Evolutionary conservation across 148 eudicot species (phyloP).

Genomic region (Silene uniflora): DNA sequence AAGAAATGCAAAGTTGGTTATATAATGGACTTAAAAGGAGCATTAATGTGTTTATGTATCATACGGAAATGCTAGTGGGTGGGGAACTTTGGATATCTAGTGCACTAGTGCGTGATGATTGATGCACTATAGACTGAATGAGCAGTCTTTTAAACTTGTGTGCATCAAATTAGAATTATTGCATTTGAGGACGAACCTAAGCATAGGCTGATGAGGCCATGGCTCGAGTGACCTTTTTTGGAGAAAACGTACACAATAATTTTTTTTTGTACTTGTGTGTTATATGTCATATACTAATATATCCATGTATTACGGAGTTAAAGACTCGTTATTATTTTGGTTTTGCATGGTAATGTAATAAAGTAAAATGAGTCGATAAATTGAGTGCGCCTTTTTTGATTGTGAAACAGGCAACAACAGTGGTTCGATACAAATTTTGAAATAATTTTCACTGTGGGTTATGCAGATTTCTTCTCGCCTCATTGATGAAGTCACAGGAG

Average conservation of each 20-base stretch:
- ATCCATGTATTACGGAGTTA: too few relatives aligned
- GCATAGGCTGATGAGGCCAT: too few relatives aligned
- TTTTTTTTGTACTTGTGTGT: too few relatives aligned
- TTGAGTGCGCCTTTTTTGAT: not conserved
- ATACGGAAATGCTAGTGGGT: not conserved
- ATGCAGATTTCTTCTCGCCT: not conserved
- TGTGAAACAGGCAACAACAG: too few relatives aligned
- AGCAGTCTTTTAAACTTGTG: not conserved
- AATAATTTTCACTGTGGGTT: not conserved
- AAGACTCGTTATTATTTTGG: too few relatives aligned
- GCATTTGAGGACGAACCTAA: too few relatives aligned
- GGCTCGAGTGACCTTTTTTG: too few relatives aligned
- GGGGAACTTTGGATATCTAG: not conserved
- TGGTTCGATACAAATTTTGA: not conserved
- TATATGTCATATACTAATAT: too few relatives aligned
- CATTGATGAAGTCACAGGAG: too few relatives aligned
- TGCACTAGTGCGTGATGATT: conserved; percentile 35
- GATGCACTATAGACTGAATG: not conserved
- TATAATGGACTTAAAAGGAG: conserved; percentile 13
- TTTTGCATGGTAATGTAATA: too few relatives aligned
- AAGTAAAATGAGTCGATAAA: not conserved
- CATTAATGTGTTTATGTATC: conserved; percentile 4
- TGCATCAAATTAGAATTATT: not conserved
- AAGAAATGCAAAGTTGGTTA: conserved; percentile 17
- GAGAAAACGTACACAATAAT: too few relatives aligned